Conservation (phyloP, 306 rosid species). For the Trichosanthes cucumerina region DNA sequence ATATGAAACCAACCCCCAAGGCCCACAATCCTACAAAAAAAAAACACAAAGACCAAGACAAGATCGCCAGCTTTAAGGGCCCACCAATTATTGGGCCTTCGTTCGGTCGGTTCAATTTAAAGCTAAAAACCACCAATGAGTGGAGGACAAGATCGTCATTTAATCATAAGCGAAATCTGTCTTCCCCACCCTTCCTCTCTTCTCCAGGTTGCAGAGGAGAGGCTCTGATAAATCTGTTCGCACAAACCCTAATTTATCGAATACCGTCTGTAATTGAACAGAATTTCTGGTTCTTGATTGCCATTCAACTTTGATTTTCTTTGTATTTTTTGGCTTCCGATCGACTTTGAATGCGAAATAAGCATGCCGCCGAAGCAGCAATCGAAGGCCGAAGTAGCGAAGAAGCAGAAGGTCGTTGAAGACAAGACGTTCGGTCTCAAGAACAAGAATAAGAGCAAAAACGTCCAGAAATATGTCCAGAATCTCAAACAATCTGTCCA, state of each 20-base stretch:
- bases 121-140: background rate
- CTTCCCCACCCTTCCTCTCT: background rate
- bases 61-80: background rate
- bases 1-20: background rate
- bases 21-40: background rate
- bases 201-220: background rate
- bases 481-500: constrained; percentile 57
- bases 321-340: background rate
- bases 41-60: background rate
- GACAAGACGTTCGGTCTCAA: constrained; percentile 96
- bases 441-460: constrained; percentile 88
- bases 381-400: constrained; percentile 66
- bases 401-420: constrained; percentile 93
- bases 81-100: background rate
- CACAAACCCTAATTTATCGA: constrained; percentile 18
- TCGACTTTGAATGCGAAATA: constrained; percentile 19
- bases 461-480: constrained; percentile 84
- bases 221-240: constrained; percentile 4
- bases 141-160: background rate
- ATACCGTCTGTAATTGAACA: background rate
- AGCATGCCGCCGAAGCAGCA: constrained; percentile 89
- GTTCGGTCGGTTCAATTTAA: background rate
- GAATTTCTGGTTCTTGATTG: background rate
- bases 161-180: background rate
- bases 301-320: background rate